Evolutionary conservation across 148 eudicot genomes (phyloP).

Genomic region (Rheum nobile): DNA sequence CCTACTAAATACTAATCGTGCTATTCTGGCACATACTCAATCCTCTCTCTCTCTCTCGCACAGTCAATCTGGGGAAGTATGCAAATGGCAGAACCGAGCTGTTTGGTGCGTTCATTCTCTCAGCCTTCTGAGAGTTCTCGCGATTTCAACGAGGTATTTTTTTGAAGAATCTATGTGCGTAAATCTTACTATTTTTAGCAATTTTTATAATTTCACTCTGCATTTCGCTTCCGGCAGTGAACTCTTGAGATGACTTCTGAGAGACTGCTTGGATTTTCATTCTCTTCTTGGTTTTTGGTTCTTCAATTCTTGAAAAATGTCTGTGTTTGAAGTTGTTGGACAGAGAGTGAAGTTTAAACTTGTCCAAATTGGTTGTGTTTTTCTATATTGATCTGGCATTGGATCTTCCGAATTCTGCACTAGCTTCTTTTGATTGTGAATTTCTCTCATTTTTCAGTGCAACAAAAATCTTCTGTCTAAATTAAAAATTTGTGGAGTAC

Average conservation of each 20-base stretch:
- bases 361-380: background rate
- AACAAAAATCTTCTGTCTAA: background rate
- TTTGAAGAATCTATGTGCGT: background rate
- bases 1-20: background rate
- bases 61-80: background rate
- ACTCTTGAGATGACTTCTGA: background rate
- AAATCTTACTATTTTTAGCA: background rate
- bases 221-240: background rate
- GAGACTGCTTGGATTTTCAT: background rate
- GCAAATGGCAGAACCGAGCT: conserved; percentile 27
- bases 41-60: background rate
- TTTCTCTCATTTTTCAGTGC: background rate
- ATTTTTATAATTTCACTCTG: background rate
- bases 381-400: background rate
- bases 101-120: conserved; percentile 39
- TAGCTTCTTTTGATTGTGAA: background rate
- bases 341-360: background rate
- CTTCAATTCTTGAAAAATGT: background rate
- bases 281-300: background rate
- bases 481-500: background rate
- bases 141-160: conserved; percentile 21
- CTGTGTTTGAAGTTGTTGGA: background rate
- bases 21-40: background rate
- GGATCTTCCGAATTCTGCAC: background rate
- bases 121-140: conserved; percentile 25